Evolutionary conservation across 257 asterid species (phyloP).

Genomic region (Solanum virginianum): DNA sequence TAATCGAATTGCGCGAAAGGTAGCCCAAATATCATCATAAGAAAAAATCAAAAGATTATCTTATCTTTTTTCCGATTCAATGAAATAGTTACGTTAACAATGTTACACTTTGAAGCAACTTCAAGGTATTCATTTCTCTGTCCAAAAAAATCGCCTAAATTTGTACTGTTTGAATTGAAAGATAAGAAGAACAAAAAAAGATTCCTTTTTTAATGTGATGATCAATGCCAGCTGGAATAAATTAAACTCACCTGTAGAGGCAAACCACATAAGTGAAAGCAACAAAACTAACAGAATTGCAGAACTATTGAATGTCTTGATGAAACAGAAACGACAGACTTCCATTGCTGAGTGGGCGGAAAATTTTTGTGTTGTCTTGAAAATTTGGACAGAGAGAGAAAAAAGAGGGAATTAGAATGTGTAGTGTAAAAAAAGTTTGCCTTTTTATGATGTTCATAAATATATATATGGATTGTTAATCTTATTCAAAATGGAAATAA

Average conservation of each 20-base stretch:
- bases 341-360: neutral
- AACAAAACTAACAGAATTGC: neutral
- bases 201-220: neutral
- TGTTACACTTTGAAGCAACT: neutral
- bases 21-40: neutral
- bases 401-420: neutral
- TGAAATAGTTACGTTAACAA: neutral
- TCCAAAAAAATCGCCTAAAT: neutral
- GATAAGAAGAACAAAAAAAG: neutral
- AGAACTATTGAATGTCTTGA: neutral
- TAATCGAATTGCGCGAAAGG: no score
- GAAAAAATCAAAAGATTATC: neutral
- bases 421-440: neutral
- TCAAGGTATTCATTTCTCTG: neutral
- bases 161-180: neutral
- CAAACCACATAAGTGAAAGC: conserved; percentile 4
- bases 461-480: neutral
- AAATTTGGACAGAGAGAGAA: neutral
- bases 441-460: neutral
- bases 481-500: neutral
- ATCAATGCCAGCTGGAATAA: no score
- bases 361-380: neutral
- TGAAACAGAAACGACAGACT: neutral
- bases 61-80: neutral
- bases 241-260: conserved; percentile 5